Evolutionary conservation across 208 protist genomes (phyloP), one percentile per base, ranked within the genome.

Genomic region (Leishmania tarentolae): DNA sequence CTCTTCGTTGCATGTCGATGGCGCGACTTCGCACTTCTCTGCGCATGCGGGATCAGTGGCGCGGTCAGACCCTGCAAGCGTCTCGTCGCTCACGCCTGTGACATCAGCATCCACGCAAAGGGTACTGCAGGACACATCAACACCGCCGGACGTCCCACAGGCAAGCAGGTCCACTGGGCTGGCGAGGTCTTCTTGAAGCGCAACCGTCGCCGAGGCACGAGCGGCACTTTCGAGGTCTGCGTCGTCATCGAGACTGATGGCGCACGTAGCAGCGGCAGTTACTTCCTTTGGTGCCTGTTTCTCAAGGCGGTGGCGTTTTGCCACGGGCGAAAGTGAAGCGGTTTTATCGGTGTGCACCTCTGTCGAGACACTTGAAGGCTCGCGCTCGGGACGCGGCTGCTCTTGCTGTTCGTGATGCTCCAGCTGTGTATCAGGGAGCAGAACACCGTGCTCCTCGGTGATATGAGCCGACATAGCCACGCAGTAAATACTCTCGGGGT

Each of bases 41-140:
- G 11, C 68, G 15, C 44, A 73, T 13, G 15, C 68, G 1, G 44
- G 68, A 0, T 4, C 68, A 53, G 28, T 42, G 47, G 37, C 4
- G 35, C 37, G n/a, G 56, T 59, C 24, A 19, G 24, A 28, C n/a
- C 46, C 73, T 13, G 73, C 52, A 24, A 65, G 21, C 73, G 73
- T 77, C 47, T 77, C 52, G 73, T 77, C 73, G n/a, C 73, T 77
- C 15, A 77, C 73, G 37, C 73, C 17, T 7, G 73, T 57, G 17
- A 77, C 46, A 47, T 77, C 73, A 73, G 68, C 50, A 46, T 76
- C 71, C 9, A 61, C 71, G 15, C 15, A 15, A 31, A 50, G 21
- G 24, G 68, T 59, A 19, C 71, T 76, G 46, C 46, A 28, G n/a
- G 71, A 61, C 17, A 44, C 47, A 59, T 37, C 50, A 15, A 56